A percentile compares a stretch with the other conserved stretches of the same genome.
These are phyloP conservation scores for Trametes meyenii DNA, from an alignment of 768 basidiomycete species.

Conservation along the genomic window DNA sequence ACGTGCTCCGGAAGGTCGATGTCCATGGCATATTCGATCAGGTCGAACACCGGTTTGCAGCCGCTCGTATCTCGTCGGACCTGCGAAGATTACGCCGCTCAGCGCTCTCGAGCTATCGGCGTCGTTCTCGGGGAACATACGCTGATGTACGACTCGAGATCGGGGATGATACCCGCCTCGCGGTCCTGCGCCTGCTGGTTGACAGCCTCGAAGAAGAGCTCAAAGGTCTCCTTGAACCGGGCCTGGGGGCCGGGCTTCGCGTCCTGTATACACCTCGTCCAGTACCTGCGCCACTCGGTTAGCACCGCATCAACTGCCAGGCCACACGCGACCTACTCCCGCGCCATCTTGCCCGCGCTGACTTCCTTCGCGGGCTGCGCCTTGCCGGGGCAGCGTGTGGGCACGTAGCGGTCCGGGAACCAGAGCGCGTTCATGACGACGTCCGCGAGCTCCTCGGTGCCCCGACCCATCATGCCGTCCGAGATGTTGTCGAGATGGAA, in stretches of 20 bases:
- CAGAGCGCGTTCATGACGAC: constrained; percentile 71
- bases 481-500: constrained; percentile 80
- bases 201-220: constrained; percentile 78
- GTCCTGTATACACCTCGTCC: constrained; percentile 63
- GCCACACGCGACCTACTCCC: constrained; percentile 54
- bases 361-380: constrained; percentile 34
- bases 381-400: constrained; percentile 26
- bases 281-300: constrained; percentile 52
- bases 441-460: constrained; percentile 59
- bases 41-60: constrained; percentile 75
- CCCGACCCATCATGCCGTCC: constrained; percentile 69
- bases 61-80: constrained; percentile 79
- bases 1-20: constrained; percentile 78
- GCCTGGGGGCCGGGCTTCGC: constrained; percentile 62
- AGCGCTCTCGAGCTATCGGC: not conserved
- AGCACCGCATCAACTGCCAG: constrained; percentile 6
- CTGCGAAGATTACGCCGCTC: not conserved
- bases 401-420: constrained; percentile 58
- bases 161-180: constrained; percentile 57
- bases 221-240: constrained; percentile 75
- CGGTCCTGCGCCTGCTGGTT: constrained; percentile 72
- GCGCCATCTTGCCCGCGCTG: constrained; percentile 67
- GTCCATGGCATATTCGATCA: constrained; percentile 78
- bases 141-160: constrained; percentile 76
- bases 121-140: not conserved